phyloP scores from a whole-genome alignment of 139 green algal genomes.

The Chlamydomonas sp. region DNA sequence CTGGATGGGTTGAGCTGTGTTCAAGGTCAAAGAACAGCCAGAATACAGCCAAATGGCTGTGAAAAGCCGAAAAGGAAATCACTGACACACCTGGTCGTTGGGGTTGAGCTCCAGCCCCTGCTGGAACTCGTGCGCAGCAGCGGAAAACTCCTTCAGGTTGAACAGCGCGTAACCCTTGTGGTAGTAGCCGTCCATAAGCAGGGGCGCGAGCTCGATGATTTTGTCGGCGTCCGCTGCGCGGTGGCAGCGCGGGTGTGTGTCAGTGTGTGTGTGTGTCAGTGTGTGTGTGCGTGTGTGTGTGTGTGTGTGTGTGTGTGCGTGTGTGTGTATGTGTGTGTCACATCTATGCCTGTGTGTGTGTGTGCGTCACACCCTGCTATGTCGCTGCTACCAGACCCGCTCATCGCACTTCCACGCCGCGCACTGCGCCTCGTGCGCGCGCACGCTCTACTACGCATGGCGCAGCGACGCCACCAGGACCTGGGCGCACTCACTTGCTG shows the following conservation, averaged over 20 bases:
- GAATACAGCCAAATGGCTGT: too few relatives aligned
- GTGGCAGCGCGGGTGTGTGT: too few relatives aligned
- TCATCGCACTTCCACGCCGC: background rate
- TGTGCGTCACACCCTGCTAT: background rate
- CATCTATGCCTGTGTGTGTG: background rate
- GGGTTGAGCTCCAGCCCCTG: slow-evolving; percentile 36
- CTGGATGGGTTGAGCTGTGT: too few relatives aligned
- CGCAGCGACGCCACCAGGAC: too few relatives aligned
- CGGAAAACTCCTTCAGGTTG: slow-evolving; percentile 37
- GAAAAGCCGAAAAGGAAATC: too few relatives aligned
- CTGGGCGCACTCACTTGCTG: too few relatives aligned
- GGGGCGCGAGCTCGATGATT: slow-evolving; percentile 34
- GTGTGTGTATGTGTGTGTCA: background rate
- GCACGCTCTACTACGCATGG: too few relatives aligned
- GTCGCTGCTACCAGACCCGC: background rate
- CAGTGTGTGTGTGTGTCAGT: too few relatives aligned
- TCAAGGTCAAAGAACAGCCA: too few relatives aligned
- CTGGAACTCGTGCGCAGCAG: slow-evolving; percentile 37
- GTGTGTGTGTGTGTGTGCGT: slow-evolving; percentile 1
- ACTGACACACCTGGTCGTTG: too few relatives aligned
- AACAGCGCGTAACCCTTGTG: slow-evolving; percentile 41
- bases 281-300: background rate
- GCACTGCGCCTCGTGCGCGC: background rate
- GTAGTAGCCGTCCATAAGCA: slow-evolving; percentile 42
- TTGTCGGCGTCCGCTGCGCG: slow-evolving; percentile 26